Percentiles rank a stretch among this genome's conserved stretches.
Evolutionary conservation across 2,329 filamentous ascomycete genomes (phyloP).

Genomic region (Pyrenochaeta sp.): DNA sequence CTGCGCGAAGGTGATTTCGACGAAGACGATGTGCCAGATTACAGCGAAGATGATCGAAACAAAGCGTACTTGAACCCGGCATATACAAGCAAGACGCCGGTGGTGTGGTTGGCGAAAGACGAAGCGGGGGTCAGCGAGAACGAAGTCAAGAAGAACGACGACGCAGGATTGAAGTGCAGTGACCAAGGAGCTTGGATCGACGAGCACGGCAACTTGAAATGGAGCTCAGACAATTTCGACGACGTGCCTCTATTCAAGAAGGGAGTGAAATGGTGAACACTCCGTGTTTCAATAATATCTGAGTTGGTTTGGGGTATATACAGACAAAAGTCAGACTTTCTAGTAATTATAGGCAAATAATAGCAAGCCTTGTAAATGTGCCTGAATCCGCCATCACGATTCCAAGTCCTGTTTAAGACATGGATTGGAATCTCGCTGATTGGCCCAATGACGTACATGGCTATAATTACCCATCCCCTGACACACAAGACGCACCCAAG

Average conservation of each 20-base stretch:
- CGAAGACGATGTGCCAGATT: constrained; percentile 40
- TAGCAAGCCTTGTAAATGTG: too few species aligned
- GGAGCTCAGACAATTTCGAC: constrained; percentile 40
- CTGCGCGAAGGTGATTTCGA: constrained; percentile 40
- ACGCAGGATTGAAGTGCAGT: constrained; percentile 33
- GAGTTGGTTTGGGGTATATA: too few species aligned
- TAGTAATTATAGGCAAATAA: too few species aligned
- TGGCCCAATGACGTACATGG: constrained; percentile 4
- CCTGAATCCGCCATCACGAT: too few species aligned
- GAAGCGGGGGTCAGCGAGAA: constrained; percentile 41
- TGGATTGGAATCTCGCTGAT: neutral
- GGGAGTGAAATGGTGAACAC: constrained; percentile 37
- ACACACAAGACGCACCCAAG: too few species aligned
- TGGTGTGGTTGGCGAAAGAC: constrained; percentile 46
- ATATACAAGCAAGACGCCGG: constrained; percentile 40
- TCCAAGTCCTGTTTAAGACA: too few species aligned
- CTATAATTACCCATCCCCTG: neutral
- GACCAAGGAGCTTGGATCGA: constrained; percentile 47
- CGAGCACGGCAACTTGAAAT: constrained; percentile 35
- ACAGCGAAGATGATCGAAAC: constrained; percentile 40
- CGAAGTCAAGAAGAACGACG: constrained; percentile 40
- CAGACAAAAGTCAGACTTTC: too few species aligned
- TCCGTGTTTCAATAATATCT: too few species aligned
- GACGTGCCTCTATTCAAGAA: constrained; percentile 45
- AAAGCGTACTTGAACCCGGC: constrained; percentile 47